Conservation (phyloP, 2,329 filamentous ascomycete species). For the Botryotinia convoluta region DNA sequence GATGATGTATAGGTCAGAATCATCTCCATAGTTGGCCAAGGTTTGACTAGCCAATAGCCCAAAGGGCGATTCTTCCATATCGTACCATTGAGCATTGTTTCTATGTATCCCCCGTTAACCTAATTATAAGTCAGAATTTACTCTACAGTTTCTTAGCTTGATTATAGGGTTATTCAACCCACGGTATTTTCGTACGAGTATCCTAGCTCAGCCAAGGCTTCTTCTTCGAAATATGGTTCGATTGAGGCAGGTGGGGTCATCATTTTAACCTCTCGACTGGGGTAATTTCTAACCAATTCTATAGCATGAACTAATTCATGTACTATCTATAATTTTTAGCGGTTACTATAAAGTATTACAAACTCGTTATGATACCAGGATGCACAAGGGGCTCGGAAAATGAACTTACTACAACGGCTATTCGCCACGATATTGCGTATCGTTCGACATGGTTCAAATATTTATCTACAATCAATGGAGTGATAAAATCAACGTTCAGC, state of each 20-base stretch:
- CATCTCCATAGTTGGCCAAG: not conserved
- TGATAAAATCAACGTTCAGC: not conserved
- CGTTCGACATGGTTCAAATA: not conserved
- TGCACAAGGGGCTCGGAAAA: not conserved
- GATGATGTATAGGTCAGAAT: not conserved
- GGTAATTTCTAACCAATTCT: not conserved
- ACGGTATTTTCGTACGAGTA: conserved; percentile 25
- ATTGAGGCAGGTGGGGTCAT: not conserved
- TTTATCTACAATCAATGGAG: not conserved
- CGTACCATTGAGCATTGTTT: not conserved
- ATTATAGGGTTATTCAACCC: conserved; percentile 5
- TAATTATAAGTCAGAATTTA: not conserved
- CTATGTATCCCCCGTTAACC: not conserved
- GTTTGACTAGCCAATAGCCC: not conserved
- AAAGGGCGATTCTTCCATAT: not conserved
- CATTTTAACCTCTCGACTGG: not conserved
- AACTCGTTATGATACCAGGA: not conserved
- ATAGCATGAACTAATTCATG: not conserved
- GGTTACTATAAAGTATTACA: not conserved
- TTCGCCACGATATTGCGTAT: not conserved
- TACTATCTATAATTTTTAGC: not conserved
- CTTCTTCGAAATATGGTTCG: conserved; percentile 22
- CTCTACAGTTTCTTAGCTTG: not conserved
- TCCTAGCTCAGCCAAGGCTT: conserved; percentile 26
- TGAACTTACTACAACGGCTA: not conserved